phyloP scores from a whole-genome alignment of 1,284 basidiomycete genomes.

The Microbotryum intermedium region DNA sequence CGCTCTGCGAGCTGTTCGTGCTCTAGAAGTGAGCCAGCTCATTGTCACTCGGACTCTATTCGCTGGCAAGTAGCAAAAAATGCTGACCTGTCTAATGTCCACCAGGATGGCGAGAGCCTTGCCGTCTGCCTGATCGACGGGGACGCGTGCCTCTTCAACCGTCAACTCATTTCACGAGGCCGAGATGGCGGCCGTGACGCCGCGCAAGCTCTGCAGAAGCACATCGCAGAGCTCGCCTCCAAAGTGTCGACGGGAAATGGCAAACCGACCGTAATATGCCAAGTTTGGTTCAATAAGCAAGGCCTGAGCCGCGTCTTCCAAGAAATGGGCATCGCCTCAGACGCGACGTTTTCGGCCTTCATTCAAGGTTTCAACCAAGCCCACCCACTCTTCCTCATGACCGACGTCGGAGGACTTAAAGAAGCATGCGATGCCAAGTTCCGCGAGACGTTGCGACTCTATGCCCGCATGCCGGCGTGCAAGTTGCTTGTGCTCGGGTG shows the following conservation, averaged over 20 bases:
- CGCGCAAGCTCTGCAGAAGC: slow-evolving; percentile 40
- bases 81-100: too few relatives aligned
- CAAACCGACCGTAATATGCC: slow-evolving; percentile 47
- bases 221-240: slow-evolving; percentile 11
- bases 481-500: slow-evolving; percentile 25
- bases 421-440: slow-evolving; percentile 27
- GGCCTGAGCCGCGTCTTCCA: slow-evolving; percentile 42
- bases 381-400: slow-evolving; percentile 18
- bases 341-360: slow-evolving; percentile 52
- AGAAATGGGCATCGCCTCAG: slow-evolving; percentile 16
- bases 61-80: too few relatives aligned
- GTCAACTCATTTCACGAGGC: slow-evolving; percentile 49
- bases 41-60: too few relatives aligned
- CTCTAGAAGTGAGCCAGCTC: too few relatives aligned
- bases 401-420: background rate
- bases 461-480: slow-evolving; percentile 14
- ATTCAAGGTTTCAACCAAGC: slow-evolving; percentile 52
- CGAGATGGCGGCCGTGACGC: slow-evolving; percentile 44
- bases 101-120: slow-evolving; percentile 41
- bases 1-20: too few relatives aligned
- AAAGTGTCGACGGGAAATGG: slow-evolving; percentile 3
- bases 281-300: slow-evolving; percentile 56
- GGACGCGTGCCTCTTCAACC: slow-evolving; percentile 55
- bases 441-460: slow-evolving; percentile 14
- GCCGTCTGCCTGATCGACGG: slow-evolving; percentile 56